Evolutionary conservation across 768 basidiomycete genomes (phyloP), one percentile per base, ranked within the genome.

Genomic region (Rubroboletus pulcherrimus): DNA sequence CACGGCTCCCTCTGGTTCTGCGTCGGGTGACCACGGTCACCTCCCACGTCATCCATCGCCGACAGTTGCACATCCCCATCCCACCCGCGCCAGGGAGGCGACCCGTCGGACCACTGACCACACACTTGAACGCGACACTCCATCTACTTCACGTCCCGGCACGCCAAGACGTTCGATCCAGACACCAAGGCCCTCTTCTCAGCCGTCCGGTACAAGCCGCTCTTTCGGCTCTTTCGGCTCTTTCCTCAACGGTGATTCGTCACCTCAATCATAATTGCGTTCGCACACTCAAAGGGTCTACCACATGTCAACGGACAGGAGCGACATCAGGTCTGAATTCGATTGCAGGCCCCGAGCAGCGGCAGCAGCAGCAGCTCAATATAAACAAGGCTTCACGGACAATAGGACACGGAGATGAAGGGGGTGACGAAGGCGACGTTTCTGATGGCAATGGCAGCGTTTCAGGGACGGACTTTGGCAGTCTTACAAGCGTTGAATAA

Each of bases 401-500:
- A 47, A 52, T 52, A 34, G 50, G 54, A 52, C 49, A 37, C 55
- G 53, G 49, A 15, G 49, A 66, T 48, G 60, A 61, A 33, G 60
- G 60, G 37, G 54, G 53, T 47, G 67, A 69, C 9, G 66, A 62
- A 46, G 68, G 64, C 30, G 67, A 73, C n/a, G 67, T 64, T 35
- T 67, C 69, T 43, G 77, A 79, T 55, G 75, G 68, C 46, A 72
- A 70, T 46, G 67, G 63, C 5, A 78, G 77, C 49, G 55, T 73
- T 49, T 74, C 77, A 37, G 77, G 71, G 49, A 75, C 72, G 38
- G 78, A 78, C 51, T 70, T 71, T 37, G 75, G 74, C 47, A 82
- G 81, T 67, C 72, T 82, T 54, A 81, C 81, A 14, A 81, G 80
- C 60, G 77, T 82, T 41, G 77, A 80, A 58, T 77, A 66, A 68